Evolutionary conservation across 306 rosid genomes (phyloP).

Genomic region (Prunus mira): DNA sequence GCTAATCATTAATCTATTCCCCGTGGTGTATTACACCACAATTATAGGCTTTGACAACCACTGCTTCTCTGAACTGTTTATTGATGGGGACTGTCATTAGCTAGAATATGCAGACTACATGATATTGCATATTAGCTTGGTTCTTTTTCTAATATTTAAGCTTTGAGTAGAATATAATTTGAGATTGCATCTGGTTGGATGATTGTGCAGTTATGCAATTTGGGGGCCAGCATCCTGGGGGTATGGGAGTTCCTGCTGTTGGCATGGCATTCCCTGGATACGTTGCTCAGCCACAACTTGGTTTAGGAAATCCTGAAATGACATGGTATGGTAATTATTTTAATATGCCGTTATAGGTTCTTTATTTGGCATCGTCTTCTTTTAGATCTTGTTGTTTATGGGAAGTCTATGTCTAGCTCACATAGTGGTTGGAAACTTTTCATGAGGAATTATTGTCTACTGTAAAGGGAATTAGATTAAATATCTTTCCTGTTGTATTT

Average conservation of each 20-base stretch:
- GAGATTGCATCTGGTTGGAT: slow-evolving; percentile 17
- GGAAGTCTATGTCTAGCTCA: not conserved
- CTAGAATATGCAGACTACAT: not conserved
- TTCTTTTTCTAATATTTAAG: not conserved
- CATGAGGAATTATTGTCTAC: not conserved
- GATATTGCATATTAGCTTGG: not conserved
- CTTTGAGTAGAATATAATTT: not conserved
- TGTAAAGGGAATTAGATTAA: not conserved
- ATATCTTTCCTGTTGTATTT: not conserved
- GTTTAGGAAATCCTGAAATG: slow-evolving; percentile 93
- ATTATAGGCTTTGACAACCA: not conserved
- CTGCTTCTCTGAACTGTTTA: not conserved
- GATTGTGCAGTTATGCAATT: slow-evolving; percentile 84
- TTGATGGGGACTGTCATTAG: not conserved
- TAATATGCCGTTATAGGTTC: not conserved
- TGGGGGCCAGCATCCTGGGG: slow-evolving; percentile 96
- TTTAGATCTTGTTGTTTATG: not conserved
- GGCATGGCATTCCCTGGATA: slow-evolving; percentile 99
- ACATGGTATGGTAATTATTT: slow-evolving; percentile 54
- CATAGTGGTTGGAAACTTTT: not conserved
- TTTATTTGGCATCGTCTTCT: slow-evolving; percentile 1
- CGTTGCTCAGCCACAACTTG: slow-evolving; percentile 84
- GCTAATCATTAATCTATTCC: not conserved
- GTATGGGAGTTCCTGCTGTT: slow-evolving; percentile 97
- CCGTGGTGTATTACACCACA: not conserved